Percentiles rank a stretch among this genome's conserved stretches.
Evolutionary conservation across 2,329 filamentous ascomycete species (phyloP).

Genomic region (Colletotrichum sansevieriae): DNA sequence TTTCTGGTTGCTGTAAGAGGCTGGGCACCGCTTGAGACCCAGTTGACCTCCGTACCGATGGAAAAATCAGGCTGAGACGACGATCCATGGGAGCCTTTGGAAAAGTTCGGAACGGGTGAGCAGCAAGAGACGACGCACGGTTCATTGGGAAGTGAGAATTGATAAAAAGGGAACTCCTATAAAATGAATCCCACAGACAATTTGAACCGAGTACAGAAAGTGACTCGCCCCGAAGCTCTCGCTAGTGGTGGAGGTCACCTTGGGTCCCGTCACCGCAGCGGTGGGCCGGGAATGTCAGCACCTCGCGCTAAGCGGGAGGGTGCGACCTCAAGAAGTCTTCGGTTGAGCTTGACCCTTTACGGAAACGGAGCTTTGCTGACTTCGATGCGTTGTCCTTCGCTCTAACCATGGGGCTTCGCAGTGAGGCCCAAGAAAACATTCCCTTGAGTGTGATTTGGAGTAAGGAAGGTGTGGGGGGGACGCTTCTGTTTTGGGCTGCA

Average conservation of each 20-base stretch:
- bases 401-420: too few relatives aligned
- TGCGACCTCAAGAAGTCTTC: background rate
- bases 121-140: background rate
- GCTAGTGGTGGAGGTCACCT: too few relatives aligned
- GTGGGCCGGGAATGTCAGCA: background rate
- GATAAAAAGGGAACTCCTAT: too few relatives aligned
- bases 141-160: background rate
- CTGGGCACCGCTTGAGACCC: constrained; percentile 21
- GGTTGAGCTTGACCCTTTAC: constrained; percentile 1
- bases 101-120: background rate
- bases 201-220: too few relatives aligned
- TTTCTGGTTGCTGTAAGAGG: constrained; percentile 34
- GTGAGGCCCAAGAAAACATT: too few relatives aligned
- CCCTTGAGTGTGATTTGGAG: too few relatives aligned
- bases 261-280: background rate
- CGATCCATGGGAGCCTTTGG: background rate
- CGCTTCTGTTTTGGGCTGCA: constrained; percentile 18
- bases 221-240: too few relatives aligned
- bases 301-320: constrained; percentile 7
- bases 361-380: constrained; percentile 20
- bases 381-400: constrained; percentile 31
- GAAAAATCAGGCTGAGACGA: constrained; percentile 14
- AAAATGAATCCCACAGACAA: too few relatives aligned
- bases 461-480: too few relatives aligned
- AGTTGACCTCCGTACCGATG: constrained; percentile 28